Percentiles rank a stretch among this genome's conserved stretches.
These are phyloP conservation scores for Wickerhamomyces sp. DNA, from an alignment of 1,139 yeast genomes.

Conservation along the genomic window DNA sequence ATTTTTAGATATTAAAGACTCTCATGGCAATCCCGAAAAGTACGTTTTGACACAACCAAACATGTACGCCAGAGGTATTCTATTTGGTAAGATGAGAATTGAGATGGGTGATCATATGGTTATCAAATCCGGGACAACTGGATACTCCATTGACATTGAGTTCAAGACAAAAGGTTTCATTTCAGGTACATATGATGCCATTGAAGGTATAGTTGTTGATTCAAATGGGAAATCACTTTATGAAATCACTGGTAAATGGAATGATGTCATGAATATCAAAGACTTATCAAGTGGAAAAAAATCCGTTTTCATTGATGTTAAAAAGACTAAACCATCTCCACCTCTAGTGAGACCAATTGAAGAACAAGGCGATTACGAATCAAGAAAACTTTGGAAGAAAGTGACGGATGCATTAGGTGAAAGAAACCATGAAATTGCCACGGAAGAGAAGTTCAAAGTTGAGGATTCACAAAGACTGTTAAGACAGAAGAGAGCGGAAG, in stretches of 20 bases:
- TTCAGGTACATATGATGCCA: slow-evolving; percentile 86
- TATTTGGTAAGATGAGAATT: slow-evolving; percentile 83
- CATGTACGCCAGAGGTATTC: slow-evolving; percentile 89
- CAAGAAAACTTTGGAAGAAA: slow-evolving; percentile 75
- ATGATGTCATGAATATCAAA: slow-evolving; percentile 72
- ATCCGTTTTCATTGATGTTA: slow-evolving; percentile 59
- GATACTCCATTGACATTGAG: slow-evolving; percentile 75
- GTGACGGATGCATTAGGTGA: slow-evolving; percentile 73
- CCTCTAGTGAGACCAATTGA: slow-evolving; percentile 74
- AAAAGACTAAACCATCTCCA: slow-evolving; percentile 40
- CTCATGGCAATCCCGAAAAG: slow-evolving; percentile 46
- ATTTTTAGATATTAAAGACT: slow-evolving; percentile 53
- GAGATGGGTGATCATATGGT: slow-evolving; percentile 91
- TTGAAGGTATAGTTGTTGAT: slow-evolving; percentile 67
- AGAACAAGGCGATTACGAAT: slow-evolving; percentile 79
- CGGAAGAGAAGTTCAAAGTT: slow-evolving; percentile 79
- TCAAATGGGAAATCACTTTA: slow-evolving; percentile 50
- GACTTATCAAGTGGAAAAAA: slow-evolving; percentile 41
- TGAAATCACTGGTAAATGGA: slow-evolving; percentile 88
- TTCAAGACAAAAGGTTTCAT: slow-evolving; percentile 94
- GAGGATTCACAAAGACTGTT: slow-evolving; percentile 76
- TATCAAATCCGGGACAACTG: slow-evolving; percentile 57
- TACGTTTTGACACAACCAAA: slow-evolving; percentile 90
- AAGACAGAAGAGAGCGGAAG: slow-evolving; percentile 71
- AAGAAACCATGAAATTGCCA: slow-evolving; percentile 77